These are phyloP conservation scores for Kwoniella sp. DNA, from an alignment of 768 basidiomycete species.

Conservation along the genomic window DNA sequence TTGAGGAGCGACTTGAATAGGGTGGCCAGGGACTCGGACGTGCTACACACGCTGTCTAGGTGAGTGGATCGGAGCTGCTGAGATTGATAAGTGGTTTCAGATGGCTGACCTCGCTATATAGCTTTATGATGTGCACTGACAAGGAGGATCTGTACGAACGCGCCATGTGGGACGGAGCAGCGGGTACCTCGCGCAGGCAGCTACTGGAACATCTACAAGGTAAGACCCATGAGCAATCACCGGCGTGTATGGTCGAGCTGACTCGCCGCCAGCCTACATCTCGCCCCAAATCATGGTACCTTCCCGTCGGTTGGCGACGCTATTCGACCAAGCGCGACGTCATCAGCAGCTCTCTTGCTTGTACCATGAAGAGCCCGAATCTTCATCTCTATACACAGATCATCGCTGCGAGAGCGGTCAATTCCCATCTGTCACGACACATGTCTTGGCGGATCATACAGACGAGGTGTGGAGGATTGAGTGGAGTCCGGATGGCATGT, in stretches of 20 bases:
- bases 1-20: slow-evolving; percentile 87
- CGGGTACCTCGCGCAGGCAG: slow-evolving; percentile 72
- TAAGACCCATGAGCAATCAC: slow-evolving; percentile 52
- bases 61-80: slow-evolving; percentile 59
- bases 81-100: background rate
- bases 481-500: slow-evolving; percentile 88
- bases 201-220: slow-evolving; percentile 81
- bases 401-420: slow-evolving; percentile 75
- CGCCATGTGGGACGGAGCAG: slow-evolving; percentile 87
- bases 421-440: slow-evolving; percentile 84
- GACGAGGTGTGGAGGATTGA: slow-evolving; percentile 96
- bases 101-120: slow-evolving; percentile 54
- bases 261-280: slow-evolving; percentile 70
- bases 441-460: slow-evolving; percentile 78
- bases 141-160: slow-evolving; percentile 77
- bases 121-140: slow-evolving; percentile 89
- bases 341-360: slow-evolving; percentile 79
- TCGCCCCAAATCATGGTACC: slow-evolving; percentile 92
- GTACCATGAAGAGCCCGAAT: slow-evolving; percentile 71
- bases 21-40: slow-evolving; percentile 73
- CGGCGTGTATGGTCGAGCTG: background rate
- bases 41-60: slow-evolving; percentile 87
- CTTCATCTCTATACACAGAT: slow-evolving; percentile 84
- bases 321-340: slow-evolving; percentile 80
- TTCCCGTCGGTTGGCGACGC: slow-evolving; percentile 77